Base-by-base conservation (phyloP, 1,284 basidiomycete species). In the Boletellus deceptivus region DNA sequence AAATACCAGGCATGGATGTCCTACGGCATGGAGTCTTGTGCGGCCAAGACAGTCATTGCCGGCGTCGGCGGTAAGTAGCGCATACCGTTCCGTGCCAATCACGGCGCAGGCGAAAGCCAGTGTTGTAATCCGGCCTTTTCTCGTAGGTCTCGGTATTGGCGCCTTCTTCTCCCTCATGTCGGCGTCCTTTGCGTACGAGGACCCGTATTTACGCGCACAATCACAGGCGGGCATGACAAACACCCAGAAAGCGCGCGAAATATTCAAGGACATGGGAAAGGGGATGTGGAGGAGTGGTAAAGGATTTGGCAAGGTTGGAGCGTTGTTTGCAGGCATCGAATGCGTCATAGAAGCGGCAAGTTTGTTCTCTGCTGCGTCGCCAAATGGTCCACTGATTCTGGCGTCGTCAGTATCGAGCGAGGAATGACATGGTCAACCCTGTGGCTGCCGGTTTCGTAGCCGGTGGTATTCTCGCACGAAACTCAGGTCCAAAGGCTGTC, bases 151-250 rank as follows among this genome's bases (percentile, higher is more conserved):
- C 64, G 94, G 80, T 11, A 79, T 98, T 43, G 97, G 96, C 56
- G 95, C 88, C 27, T 95, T 98, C 76, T 93, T 99, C 74, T 92
- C 93, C 1, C 79, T 99, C 55, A 96, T 99, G 93, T 93, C 91
- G 39, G 79, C 93, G 13, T 93, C 92, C 29, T 96, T 99, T 66
- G 89, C 90, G 24, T 94, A 97, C 63, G 96, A 98, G 69, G 96
- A 98, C 69, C 96, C 96, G 6, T 73, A 93, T 44, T 78, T 91
- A 35, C 83, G 91, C 43, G 76, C 84, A 43, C 81, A 83, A 55
- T 74, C 75, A n/a, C 78, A 81, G 52, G 73, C 80, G 14, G 77
- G 74, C 14, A 64, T 86, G 71, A 82, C 72, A 55, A 82, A 79
- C 40, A 78, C 77, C 27, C 86, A 93, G 68, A 92, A 95, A 65